Conservation (phyloP, 257 asterid species). For the Rauvolfia tetraphylla region DNA sequence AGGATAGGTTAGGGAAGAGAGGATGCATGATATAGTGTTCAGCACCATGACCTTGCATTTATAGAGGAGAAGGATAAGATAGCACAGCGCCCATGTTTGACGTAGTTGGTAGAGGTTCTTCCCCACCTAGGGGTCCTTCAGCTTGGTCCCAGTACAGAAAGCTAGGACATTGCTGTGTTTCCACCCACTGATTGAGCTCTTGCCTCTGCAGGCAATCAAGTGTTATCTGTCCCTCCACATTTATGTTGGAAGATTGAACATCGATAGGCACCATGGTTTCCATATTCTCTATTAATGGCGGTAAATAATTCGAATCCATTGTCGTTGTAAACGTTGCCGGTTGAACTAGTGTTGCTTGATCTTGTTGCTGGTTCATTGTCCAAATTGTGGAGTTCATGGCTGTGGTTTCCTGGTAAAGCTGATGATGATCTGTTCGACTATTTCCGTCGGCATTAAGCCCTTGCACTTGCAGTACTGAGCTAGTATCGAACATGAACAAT, state of each 20-base stretch:
- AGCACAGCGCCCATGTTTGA: constrained; percentile 40
- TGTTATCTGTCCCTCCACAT: constrained; percentile 25
- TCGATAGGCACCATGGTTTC: constrained; percentile 43
- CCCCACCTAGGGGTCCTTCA: constrained; percentile 48
- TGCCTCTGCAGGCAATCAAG: constrained; percentile 50
- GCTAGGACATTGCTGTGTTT: constrained; percentile 53
- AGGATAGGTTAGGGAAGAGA: background rate
- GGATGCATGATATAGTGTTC: background rate
- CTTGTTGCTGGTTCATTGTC: constrained; percentile 35
- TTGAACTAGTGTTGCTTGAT: constrained; percentile 31
- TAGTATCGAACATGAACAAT: constrained; percentile 55
- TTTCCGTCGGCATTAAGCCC: constrained; percentile 12
- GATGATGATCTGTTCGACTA: constrained; percentile 19
- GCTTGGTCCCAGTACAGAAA: constrained; percentile 71
- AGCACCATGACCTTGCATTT: constrained; percentile 16
- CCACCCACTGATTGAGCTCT: constrained; percentile 56
- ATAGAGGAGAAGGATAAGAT: constrained; percentile 59
- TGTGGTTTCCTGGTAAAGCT: constrained; percentile 38
- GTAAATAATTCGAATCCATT: constrained; percentile 28
- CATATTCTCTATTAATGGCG: constrained; percentile 45
- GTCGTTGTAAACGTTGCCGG: constrained; percentile 15
- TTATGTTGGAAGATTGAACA: constrained; percentile 29
- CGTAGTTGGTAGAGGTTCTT: constrained; percentile 35
- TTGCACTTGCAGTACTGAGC: constrained; percentile 20
- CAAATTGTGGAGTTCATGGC: constrained; percentile 33